Evolutionary conservation across 352 stramenopile species (phyloP), one percentile per base, ranked within the genome.

Genomic region (Phytopythium cucurbitacearum): DNA sequence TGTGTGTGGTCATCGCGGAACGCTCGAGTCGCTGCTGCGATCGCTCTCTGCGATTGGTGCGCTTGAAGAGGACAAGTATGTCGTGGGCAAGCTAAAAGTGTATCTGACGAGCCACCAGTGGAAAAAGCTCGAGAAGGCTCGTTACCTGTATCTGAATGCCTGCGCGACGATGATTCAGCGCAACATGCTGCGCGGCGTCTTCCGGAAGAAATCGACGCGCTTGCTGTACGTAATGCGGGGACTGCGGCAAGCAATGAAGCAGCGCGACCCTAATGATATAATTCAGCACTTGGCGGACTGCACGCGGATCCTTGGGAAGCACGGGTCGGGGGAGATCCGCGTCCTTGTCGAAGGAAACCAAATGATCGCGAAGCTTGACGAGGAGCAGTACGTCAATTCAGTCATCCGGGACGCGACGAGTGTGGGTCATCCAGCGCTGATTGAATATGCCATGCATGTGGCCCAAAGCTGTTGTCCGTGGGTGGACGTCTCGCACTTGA

Each of bases 161-260:
- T 87, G 78, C 36, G 80, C 83, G 5, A 90, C 76, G 4, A 89
- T 94, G 78, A 89, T 94, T 41, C 80, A 94, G 67, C 74, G 79
- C 3, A 91, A 90, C 37, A 76, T 94, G 62, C 60, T 89, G n/a
- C 79, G 76, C 40, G 73, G 79, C 5, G 76, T 78, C 3, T 87
- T 85, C 42, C 68, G 76, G 8, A 74, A 79, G 49, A 87, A 87
- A 51, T 91, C 76, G 33, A 57, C 71, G 32, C 69, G 70, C 3
- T 71, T 89, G 39, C 39, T 89, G 12, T 72, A 80, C 28, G 64
- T 86, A 11, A 78, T 93, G 66, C 67, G 64, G 0, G 64, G 70
- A 10, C 41, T 93, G 51, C 74, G 73, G 15, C 58, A 63, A 34
- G 83, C 80, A 2, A 86, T 87, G 65, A 39, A 64, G 10, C 60